Percentiles rank a stretch among this genome's conserved stretches.
phyloP scores from a whole-genome alignment of 2,329 filamentous ascomycete species.

The Bretziella fagacearum region DNA sequence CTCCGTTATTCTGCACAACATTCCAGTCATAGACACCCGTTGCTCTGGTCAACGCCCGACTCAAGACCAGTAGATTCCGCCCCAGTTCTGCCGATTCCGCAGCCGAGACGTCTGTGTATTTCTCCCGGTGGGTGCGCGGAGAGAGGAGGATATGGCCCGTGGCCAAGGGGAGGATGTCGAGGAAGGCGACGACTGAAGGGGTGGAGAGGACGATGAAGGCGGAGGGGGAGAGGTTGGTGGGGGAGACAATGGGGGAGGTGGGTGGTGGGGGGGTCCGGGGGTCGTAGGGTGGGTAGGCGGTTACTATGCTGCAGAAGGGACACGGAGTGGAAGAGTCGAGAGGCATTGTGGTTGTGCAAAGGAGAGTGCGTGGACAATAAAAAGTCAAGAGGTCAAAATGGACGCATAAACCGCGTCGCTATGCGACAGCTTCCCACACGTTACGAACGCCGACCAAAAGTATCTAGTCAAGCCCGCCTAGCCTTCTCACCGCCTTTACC shows the following conservation, averaged over 20 bases:
- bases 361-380: too few relatives aligned
- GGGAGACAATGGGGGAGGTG: slow-evolving; percentile 19
- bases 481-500: too few relatives aligned
- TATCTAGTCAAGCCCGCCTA: too few relatives aligned
- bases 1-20: slow-evolving; percentile 89
- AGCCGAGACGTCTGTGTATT: slow-evolving; percentile 45
- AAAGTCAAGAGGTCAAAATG: too few relatives aligned
- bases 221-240: slow-evolving; percentile 24
- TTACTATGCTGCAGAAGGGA: slow-evolving; percentile 46
- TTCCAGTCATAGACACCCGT: slow-evolving; percentile 78
- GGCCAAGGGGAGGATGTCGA: slow-evolving; percentile 83
- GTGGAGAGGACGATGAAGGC: slow-evolving; percentile 62
- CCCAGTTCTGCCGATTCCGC: slow-evolving; percentile 51
- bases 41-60: slow-evolving; percentile 48
- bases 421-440: too few relatives aligned
- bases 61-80: slow-evolving; percentile 51
- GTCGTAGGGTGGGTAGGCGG: slow-evolving; percentile 31
- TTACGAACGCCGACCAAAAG: too few relatives aligned
- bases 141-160: slow-evolving; percentile 70
- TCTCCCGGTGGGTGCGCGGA: slow-evolving; percentile 59
- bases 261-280: slow-evolving; percentile 27
- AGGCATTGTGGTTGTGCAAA: too few relatives aligned
- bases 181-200: slow-evolving; percentile 62
- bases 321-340: slow-evolving; percentile 22
- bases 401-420: too few relatives aligned